Evolutionary conservation across 2,329 filamentous ascomycete species (phyloP).

Genomic region (Penicillium sp.): DNA sequence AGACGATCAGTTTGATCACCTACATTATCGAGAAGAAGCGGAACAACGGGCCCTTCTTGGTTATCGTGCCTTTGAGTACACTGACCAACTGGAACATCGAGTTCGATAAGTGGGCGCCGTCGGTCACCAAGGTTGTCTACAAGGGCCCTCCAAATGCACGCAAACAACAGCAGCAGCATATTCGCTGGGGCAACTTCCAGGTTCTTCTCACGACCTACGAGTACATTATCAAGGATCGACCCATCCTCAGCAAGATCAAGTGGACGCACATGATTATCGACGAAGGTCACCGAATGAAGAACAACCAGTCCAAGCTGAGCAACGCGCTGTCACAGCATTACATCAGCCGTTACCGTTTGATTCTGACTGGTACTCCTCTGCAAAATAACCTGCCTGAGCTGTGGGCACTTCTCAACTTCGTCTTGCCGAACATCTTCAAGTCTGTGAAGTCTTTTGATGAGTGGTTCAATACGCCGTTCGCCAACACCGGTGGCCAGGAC

Average conservation of each 20-base stretch:
- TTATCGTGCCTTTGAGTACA: conserved; percentile 94
- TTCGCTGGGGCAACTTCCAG: conserved; percentile 92
- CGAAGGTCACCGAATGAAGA: conserved; percentile 99
- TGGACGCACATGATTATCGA: conserved; percentile 99
- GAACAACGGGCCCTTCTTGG: conserved; percentile 85
- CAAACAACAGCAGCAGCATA: conserved; percentile 87
- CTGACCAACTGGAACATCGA: conserved; percentile 98
- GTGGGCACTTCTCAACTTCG: conserved; percentile 98
- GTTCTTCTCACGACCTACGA: conserved; percentile 96
- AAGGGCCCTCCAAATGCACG: conserved; percentile 86
- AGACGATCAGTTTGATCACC: conserved; percentile 95
- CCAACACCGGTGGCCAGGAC: conserved; percentile 94
- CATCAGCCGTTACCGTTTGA: conserved; percentile 87
- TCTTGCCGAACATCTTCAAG: conserved; percentile 97
- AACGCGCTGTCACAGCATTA: conserved; percentile 95
- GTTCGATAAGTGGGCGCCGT: conserved; percentile 98
- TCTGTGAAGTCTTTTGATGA: conserved; percentile 98
- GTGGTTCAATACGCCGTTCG: conserved; percentile 99
- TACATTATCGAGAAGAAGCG: conserved; percentile 95
- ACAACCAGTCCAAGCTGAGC: conserved; percentile 90
- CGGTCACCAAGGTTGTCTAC: conserved; percentile 82
- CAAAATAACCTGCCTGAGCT: conserved; percentile 96
- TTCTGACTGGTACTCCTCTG: conserved; percentile 92
- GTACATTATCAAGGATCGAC: conserved; percentile 98
- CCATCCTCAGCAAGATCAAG: conserved; percentile 94